Evolutionary conservation across 1,284 basidiomycete genomes (phyloP).

Genomic region (Rhizoctonia solani): DNA sequence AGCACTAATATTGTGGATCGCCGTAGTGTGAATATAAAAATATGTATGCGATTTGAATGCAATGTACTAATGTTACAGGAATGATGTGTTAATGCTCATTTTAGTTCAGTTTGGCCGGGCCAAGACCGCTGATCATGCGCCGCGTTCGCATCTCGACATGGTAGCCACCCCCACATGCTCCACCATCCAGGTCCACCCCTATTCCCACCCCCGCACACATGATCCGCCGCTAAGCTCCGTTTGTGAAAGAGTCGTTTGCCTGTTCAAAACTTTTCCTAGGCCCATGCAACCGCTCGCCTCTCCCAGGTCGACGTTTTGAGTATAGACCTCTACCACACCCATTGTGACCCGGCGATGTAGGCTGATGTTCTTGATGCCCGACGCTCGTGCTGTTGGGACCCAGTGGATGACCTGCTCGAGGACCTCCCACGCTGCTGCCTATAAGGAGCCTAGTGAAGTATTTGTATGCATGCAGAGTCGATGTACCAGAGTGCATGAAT

Average conservation of each 20-base stretch:
- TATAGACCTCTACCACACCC: constrained; percentile 3
- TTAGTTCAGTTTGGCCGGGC: not conserved
- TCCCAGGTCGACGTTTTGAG: not conserved
- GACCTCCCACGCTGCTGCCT: constrained; percentile 33
- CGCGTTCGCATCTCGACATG: not conserved
- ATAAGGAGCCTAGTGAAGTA: constrained; percentile 27
- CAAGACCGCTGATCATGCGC: not conserved
- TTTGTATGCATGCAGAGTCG: no score
- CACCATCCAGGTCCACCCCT: not conserved
- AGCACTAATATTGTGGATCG: not conserved
- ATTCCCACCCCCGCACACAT: not conserved
- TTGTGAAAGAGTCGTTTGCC: no score
- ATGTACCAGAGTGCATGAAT: not conserved
- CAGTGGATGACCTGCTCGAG: constrained; percentile 32
- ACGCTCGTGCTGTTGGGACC: constrained; percentile 19
- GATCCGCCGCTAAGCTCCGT: not conserved
- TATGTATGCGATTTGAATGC: not conserved
- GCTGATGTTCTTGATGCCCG: not conserved
- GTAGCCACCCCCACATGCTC: not conserved
- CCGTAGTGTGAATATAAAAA: constrained; percentile 3
- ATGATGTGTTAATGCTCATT: constrained; percentile 5
- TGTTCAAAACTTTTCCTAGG: not conserved
- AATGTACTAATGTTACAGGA: constrained; percentile 18
- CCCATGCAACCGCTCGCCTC: not conserved
- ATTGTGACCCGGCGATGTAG: not conserved